Conservation (phyloP, 768 basidiomycete genomes). For the Russula virescens region DNA sequence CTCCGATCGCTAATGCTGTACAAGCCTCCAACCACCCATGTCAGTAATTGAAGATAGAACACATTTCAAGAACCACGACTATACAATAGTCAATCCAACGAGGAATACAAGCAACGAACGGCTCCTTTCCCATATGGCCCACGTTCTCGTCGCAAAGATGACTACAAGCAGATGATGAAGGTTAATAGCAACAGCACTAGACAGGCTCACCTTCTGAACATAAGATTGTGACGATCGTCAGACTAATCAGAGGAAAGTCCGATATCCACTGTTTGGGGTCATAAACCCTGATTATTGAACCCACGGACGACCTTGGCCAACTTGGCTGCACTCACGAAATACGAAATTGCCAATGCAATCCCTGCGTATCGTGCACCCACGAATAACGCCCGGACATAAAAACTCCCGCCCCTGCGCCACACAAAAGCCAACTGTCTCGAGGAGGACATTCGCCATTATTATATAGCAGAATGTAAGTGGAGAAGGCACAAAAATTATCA, state of each 20-base stretch:
- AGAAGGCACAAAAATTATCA: background rate
- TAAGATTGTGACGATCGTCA: background rate
- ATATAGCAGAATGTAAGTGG: background rate
- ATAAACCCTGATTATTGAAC: background rate
- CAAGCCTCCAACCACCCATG: background rate
- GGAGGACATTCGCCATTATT: background rate
- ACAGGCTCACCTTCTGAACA: conserved; percentile 8
- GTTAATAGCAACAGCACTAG: background rate
- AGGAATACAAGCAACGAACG: conserved; percentile 14
- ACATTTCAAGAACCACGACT: background rate
- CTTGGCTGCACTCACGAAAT: background rate
- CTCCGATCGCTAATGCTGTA: background rate
- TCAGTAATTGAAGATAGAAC: background rate
- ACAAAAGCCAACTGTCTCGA: conserved; percentile 4
- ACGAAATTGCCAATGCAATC: background rate
- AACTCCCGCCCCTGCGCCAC: conserved; percentile 1
- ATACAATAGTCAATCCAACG: background rate
- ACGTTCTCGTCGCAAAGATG: conserved; percentile 28
- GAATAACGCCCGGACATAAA: conserved; percentile 5
- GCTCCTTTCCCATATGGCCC: conserved; percentile 29
- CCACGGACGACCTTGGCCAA: too few species aligned
- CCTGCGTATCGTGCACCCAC: conserved; percentile 10
- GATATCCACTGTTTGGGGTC: background rate
- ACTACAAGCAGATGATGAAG: conserved; percentile 14
- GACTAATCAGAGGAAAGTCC: too few species aligned